A percentile compares a stretch with the other conserved stretches of the same genome.
These are phyloP conservation scores for Poronia punctata DNA, from an alignment of 495 filamentous ascomycete species.

Conservation along the genomic window DNA sequence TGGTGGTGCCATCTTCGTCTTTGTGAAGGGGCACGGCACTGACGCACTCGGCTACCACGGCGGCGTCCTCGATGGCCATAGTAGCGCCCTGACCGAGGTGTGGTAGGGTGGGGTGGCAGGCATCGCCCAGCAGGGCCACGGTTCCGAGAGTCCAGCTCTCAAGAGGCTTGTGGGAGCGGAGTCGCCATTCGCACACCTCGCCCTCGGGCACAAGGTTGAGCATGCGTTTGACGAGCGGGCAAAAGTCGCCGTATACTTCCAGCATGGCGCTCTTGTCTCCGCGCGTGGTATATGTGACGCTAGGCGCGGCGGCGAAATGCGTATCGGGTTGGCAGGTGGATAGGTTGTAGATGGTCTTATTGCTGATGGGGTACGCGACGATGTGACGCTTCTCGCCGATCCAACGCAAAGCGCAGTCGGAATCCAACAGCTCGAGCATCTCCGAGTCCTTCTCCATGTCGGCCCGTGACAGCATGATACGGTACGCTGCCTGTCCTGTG, in stretches of 20 bases:
- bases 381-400: conserved; percentile 73
- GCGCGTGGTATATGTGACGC: conserved; percentile 68
- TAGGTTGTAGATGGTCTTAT: conserved; percentile 73
- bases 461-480: conserved; percentile 68
- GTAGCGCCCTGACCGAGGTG: conserved; percentile 75
- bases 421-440: conserved; percentile 58
- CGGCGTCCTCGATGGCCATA: conserved; percentile 78
- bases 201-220: conserved; percentile 72
- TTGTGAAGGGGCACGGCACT: conserved; percentile 35
- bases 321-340: conserved; percentile 67
- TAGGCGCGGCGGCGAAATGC: conserved; percentile 65
- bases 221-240: conserved; percentile 64
- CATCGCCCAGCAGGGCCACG: conserved; percentile 69
- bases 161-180: conserved; percentile 62
- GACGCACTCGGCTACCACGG: conserved; percentile 62
- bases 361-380: conserved; percentile 73
- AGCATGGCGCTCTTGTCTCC: conserved; percentile 64
- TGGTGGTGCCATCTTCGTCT: conserved; percentile 17
- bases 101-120: conserved; percentile 73
- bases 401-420: conserved; percentile 66
- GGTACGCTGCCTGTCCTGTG: conserved; percentile 74
- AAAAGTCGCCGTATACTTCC: conserved; percentile 61
- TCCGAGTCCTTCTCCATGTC: conserved; percentile 62
- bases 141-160: conserved; percentile 61
- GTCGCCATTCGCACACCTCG: conserved; percentile 76